Conservation (phyloP, 768 basidiomycete species). For the Suillus subluteus region DNA sequence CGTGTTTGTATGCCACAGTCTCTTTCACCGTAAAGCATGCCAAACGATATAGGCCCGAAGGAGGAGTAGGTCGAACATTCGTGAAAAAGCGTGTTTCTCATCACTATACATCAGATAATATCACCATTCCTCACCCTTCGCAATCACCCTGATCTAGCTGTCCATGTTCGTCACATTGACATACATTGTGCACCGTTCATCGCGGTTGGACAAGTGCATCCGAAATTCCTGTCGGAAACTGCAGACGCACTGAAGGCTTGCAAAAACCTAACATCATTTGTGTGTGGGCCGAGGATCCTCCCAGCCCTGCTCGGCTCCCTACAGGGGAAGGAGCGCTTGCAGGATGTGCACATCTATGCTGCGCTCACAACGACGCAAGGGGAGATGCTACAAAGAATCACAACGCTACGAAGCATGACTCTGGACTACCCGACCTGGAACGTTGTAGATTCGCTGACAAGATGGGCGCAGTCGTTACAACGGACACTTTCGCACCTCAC, state of each 20-base stretch:
- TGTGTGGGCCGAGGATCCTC: constrained; percentile 50
- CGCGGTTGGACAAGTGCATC: constrained; percentile 39
- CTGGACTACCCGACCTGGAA: constrained; percentile 68
- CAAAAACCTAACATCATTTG: constrained; percentile 58
- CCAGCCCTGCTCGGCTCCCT: constrained; percentile 54
- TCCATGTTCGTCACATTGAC: constrained; percentile 64
- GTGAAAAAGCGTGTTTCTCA: background rate
- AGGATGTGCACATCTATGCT: constrained; percentile 52
- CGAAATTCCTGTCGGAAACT: constrained; percentile 58
- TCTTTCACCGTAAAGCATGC: constrained; percentile 58
- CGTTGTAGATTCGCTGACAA: constrained; percentile 59
- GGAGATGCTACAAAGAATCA: constrained; percentile 43
- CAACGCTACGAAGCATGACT: constrained; percentile 46
- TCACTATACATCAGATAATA: constrained; percentile 33
- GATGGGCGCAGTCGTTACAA: constrained; percentile 51
- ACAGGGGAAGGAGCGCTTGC: constrained; percentile 46
- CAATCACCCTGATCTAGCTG: constrained; percentile 53
- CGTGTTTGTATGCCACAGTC: constrained; percentile 62
- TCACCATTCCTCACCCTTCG: constrained; percentile 66
- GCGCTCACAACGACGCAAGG: constrained; percentile 57
- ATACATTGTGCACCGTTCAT: constrained; percentile 50
- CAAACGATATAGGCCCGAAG: constrained; percentile 49
- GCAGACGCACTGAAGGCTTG: constrained; percentile 50
- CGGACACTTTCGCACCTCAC: constrained; percentile 56
- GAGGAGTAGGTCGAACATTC: constrained; percentile 38